Percentiles rank a stretch among this genome's conserved stretches.
Evolutionary conservation across 2,329 filamentous ascomycete species (phyloP).

Genomic region (Periconia macrospinosa): DNA sequence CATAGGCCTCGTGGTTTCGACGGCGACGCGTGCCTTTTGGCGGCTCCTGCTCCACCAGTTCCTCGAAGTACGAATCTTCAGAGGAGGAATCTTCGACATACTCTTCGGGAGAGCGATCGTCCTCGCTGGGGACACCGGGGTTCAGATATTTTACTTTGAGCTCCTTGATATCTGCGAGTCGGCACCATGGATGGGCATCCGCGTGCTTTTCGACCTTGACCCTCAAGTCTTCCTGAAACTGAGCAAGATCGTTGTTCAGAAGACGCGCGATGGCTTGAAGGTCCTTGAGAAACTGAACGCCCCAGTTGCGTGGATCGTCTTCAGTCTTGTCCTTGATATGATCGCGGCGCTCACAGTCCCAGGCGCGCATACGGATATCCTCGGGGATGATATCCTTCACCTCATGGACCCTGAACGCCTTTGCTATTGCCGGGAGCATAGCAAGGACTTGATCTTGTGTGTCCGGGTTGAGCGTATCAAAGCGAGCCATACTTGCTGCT

Average conservation of each 20-base stretch:
- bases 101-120: slow-evolving; percentile 6
- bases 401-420: slow-evolving; percentile 24
- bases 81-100: slow-evolving; percentile 19
- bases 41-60: slow-evolving; percentile 28
- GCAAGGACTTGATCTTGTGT: slow-evolving; percentile 36
- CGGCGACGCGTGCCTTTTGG: slow-evolving; percentile 17
- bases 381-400: slow-evolving; percentile 31
- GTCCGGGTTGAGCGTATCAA: slow-evolving; percentile 33
- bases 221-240: slow-evolving; percentile 29
- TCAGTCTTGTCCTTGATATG: slow-evolving; percentile 37
- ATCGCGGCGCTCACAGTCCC: slow-evolving; percentile 38
- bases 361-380: slow-evolving; percentile 41
- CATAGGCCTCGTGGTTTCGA: slow-evolving; percentile 30
- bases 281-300: slow-evolving; percentile 40
- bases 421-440: slow-evolving; percentile 33
- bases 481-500: slow-evolving; percentile 29
- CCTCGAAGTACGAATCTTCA: slow-evolving; percentile 32
- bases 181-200: slow-evolving; percentile 33
- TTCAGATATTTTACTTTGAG: slow-evolving; percentile 33
- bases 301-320: slow-evolving; percentile 40
- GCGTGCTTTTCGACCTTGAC: slow-evolving; percentile 27
- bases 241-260: slow-evolving; percentile 24
- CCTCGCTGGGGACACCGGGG: slow-evolving; percentile 14
- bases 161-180: slow-evolving; percentile 33
- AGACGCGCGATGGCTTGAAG: slow-evolving; percentile 35